Percentiles rank a stretch among this genome's conserved stretches.
Conservation (phyloP, 208 protist species). For the Crithidia fasciculata region DNA sequence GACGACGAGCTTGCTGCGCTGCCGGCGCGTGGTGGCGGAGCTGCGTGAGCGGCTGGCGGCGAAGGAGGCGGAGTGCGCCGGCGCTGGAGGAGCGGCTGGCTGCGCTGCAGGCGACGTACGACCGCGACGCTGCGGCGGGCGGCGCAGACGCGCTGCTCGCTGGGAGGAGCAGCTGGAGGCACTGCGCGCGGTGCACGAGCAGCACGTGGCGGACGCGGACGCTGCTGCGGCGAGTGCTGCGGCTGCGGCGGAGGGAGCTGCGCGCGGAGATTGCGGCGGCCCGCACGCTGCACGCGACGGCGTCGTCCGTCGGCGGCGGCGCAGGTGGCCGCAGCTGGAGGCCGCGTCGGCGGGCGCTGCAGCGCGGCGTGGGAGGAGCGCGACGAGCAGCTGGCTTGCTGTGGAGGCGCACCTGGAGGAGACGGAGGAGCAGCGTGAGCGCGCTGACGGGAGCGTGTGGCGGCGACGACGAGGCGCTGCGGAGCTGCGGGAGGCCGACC, state of each 20-base stretch:
- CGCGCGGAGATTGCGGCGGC: constrained; percentile 3
- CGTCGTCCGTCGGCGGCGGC: constrained; percentile 7
- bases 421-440: constrained; percentile 27
- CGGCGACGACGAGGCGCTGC: neutral
- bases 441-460: constrained; percentile 8
- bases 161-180: constrained; percentile 31
- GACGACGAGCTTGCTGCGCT: constrained; percentile 34
- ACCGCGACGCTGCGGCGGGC: constrained; percentile 8
- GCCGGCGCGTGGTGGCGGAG: constrained; percentile 18
- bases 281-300: constrained; percentile 14
- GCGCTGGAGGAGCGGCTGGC: constrained; percentile 21
- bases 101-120: constrained; percentile 11
- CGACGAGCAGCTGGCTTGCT: constrained; percentile 21
- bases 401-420: constrained; percentile 35
- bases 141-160: no score
- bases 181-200: constrained; percentile 14
- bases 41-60: constrained; percentile 23
- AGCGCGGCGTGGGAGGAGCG: constrained; percentile 20
- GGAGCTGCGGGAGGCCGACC: constrained; percentile 13
- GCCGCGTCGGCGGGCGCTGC: constrained; percentile 15
- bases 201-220: constrained; percentile 9
- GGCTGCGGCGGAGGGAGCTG: constrained; percentile 4
- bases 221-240: neutral
- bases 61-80: constrained; percentile 37
- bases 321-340: constrained; percentile 21